Base-by-base conservation (phyloP, 2,329 filamentous ascomycete species). In the Pseudogymnoascus sp. region DNA sequence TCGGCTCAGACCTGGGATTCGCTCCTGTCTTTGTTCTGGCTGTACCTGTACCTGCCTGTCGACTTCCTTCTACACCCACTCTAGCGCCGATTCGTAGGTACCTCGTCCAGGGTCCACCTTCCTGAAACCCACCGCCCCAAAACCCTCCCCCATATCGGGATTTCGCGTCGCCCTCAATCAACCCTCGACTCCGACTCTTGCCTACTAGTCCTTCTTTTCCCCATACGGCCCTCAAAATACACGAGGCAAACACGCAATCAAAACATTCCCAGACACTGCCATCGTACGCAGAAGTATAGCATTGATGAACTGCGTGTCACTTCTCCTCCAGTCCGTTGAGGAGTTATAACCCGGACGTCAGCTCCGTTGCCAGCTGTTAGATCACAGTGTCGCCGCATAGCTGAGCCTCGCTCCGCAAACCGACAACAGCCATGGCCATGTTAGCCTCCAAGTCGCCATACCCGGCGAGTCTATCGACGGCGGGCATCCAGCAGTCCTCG, bases 361-460 rank as follows among this genome's bases (percentile, higher is more conserved):
- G 49, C 49, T 55, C 49, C 28, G 16, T 33, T 28, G 4, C 11
- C n/a, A 55, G 49, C 25, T 33, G 49, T 18, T 55, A 28, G 25
- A 33, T 33, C 28, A 33, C 49, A 33, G 28, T 4, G 4, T 21
- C 28, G 49, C 25, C 28, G 49, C 49, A 33, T 9, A n/a, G 28
- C 28, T 55, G 49, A 55, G 49, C 49, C 4, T 33, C 49, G 28
- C 49, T 33, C 49, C n/a, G 25, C 49, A 55, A 33, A 33, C n/a
- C 25, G 49, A 18, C 49, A 28, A 55, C 49, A 55, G 8, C 49
- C 49, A 91, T 92, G 89, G 87, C 89, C 71, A 90, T 92, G 85
- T 78, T 93, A 71, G 89, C 89, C 67, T 86, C 89, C 65, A 91
- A 92, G 74, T 80, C 88, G 69, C 81, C 88, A 45, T 91, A 88